Evolutionary conservation across 176 grass and related monocot genomes (phyloP), one percentile per base, ranked within the genome.

Genomic region (Raddia guianensis): DNA sequence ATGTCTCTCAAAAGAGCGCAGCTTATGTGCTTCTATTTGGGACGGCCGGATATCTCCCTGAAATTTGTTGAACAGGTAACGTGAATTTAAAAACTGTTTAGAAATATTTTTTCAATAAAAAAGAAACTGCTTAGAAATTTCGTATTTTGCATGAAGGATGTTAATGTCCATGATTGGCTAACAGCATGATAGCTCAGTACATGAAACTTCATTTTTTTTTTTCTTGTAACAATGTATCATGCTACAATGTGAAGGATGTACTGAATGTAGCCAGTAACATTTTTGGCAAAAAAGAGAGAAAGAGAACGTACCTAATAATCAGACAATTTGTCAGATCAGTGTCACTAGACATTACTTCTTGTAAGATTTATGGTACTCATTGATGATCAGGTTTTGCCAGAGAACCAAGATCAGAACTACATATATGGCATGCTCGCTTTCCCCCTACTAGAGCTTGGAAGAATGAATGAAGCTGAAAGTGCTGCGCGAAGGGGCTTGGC

Each of bases 361-460:
- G 35, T 20, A 68, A 66, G 8, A 73, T 84, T 84, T 8, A 12
- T 84, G 6, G 1, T 42, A n/a, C 19, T 84, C 8, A 0, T 33
- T 68, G 14, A 15, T 85, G 49, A 70, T 71, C 75, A 94, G 92
- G 89, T 94, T 74, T 85, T 94, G 61, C 76, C 77, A 42, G 34
- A 91, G 61, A 94, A 94, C 46, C 66, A 91, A 84, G 80, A 89
- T 61, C 83, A 78, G 43, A 91, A 76, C 37, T 94, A 84, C 64
- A 84, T 94, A 79, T 94, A 91, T 9, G 92, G 92, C 55, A 74
- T 94, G 88, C 92, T 94, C 2, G 86, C 92, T 58, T 94, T 94
- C 81, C 89, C 86, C 84, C 86, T 94, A 57, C 78, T 94, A 40
- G 92, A 94, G 44, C 86, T 94, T 20, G 89, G 86, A 75, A 78